These are phyloP conservation scores for Clausena lansium DNA, from an alignment of 345 rosid genomes.

Conservation along the genomic window DNA sequence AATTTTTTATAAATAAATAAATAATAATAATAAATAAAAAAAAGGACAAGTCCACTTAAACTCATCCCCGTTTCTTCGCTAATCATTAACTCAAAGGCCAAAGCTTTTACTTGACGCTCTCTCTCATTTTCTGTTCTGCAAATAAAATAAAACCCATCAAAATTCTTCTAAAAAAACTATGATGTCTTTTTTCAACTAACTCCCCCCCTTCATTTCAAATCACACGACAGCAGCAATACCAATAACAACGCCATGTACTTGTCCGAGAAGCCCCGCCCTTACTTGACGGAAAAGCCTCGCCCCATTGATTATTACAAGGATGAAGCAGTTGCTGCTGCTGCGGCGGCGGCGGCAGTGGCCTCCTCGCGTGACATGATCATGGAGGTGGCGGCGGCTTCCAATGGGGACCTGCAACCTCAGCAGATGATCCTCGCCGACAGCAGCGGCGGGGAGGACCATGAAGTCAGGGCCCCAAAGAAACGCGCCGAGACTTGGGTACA, in stretches of 20 bases:
- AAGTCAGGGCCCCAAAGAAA: conserved; percentile 86
- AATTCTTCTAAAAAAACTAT: not conserved
- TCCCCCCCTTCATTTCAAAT: not conserved
- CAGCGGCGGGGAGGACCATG: conserved; percentile 74
- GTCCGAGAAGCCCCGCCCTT: conserved; percentile 83
- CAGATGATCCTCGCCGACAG: conserved; percentile 81
- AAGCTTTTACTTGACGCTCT: conserved; percentile 34
- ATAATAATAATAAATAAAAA: too few species aligned
- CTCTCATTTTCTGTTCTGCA: not conserved
- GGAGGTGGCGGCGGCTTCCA: conserved; percentile 53
- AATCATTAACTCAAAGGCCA: conserved; percentile 20
- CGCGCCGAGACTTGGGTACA: conserved; percentile 99
- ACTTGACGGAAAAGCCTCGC: conserved; percentile 78
- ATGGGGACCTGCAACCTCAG: conserved; percentile 57
- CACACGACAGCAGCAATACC: not conserved
- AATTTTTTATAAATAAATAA: too few species aligned
- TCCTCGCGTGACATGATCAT: conserved; percentile 72
- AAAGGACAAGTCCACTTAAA: conserved; percentile 14
- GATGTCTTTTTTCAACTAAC: not conserved
- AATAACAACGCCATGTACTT: conserved; percentile 50
- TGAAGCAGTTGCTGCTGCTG: conserved; percentile 27
- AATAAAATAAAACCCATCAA: not conserved
- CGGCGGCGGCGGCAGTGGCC: conserved; percentile 17
- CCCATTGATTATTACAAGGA: conserved; percentile 77
- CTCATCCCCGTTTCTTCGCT: conserved; percentile 16